Base-by-base conservation (phyloP, 2,329 filamentous ascomycete species). In the Pseudocercospora crystallina region DNA sequence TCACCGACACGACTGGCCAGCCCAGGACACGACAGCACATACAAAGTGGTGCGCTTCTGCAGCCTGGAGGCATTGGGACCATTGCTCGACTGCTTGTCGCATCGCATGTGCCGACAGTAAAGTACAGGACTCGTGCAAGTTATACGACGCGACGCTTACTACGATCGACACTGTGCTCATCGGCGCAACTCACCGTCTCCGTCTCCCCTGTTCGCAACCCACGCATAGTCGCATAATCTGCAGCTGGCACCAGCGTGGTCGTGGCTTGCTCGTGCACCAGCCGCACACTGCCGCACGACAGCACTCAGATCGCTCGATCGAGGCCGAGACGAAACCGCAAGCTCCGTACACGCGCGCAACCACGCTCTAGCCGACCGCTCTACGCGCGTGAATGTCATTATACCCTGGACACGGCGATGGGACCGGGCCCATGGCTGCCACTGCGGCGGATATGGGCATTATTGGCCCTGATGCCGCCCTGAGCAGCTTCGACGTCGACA, bases 401-500 rank as follows among this genome's bases (percentile, higher is more conserved):
- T 58, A 58, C 47, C 52, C 55, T 50, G 55, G 49, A 47, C 38
- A 58, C 51, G 40, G 40, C 35, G 53, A 44, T 38, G 38, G 45
- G 14, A 35, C 38, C 40, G 35, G 35, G 35, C 47, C 40, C 34
- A 53, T 58, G 51, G 55, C 55, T 41, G 49, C 45, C 37, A 44
- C 34, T 40, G 53, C 54, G 43, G 51, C 52, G 26, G 48, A 57
- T 44, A 56, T 59, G 56, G 57, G 44, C 31, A 50, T 54, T 43
- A 47, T 53, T 43, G 47, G 40, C 26, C 37, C 34, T 35, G 56
- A 67, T 51, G 57, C 64, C 42, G 62, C 65, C 54, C 66, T 73
- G 63, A 69, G 69, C 51, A 68, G 67, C 47, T 61, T 76, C 46
- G 72, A 77, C 61, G 67, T 76, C 52, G 71, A 75, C 56, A 71